Base-by-base conservation (phyloP, 2,329 filamentous ascomycete species). In the Pseudophaeomoniella oleicola region DNA sequence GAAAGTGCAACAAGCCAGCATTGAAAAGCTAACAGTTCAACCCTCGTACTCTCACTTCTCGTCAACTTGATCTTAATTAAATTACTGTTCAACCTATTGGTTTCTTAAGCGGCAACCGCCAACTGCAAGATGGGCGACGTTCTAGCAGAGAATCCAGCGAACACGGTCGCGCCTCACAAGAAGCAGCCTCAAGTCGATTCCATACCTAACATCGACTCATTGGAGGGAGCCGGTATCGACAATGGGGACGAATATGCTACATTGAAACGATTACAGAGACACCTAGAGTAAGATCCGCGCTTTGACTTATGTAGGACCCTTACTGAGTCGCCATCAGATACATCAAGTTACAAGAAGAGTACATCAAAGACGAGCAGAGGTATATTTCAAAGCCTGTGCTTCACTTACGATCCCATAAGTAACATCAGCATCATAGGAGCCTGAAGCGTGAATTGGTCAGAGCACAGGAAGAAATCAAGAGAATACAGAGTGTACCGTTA, bases 311-410 rank as follows among this genome's bases (percentile, higher is more conserved):
- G 19, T 19, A 30, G 14, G 34, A 32, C 29, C 37, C 34, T 37
- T 33, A 42, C 54, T 61, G 44, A 52, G 42, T 31, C 29, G 41
- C 44, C 39, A 45, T 50, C n/a, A 85, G 80, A 59, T 84, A 93
- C 61, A 94, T 96, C 58, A 85, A 94, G 63, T 72, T 98, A 50
- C 90, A 98, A 66, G 90, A 98, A 64, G 90, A 98, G 60, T 98
- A 98, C 63, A 98, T 98, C 76, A 98, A 98, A 68, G 90, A 98
- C 75, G 90, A 98, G 70, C 90, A 98, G 67, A 79, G 84, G 81
- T 82, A 62, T 38, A 56, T 42, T 29, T 12, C 6, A 5, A 30
- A 22, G 19, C 13, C 30, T 27, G 35, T n/a, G n/a, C n/a, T n/a
- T n/a, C 13, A 14, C 10, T 11, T 16, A 30, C 35, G 13, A 14